Evolutionary conservation across 2,329 filamentous ascomycete species (phyloP).

Genomic region (Didymella sp.): DNA sequence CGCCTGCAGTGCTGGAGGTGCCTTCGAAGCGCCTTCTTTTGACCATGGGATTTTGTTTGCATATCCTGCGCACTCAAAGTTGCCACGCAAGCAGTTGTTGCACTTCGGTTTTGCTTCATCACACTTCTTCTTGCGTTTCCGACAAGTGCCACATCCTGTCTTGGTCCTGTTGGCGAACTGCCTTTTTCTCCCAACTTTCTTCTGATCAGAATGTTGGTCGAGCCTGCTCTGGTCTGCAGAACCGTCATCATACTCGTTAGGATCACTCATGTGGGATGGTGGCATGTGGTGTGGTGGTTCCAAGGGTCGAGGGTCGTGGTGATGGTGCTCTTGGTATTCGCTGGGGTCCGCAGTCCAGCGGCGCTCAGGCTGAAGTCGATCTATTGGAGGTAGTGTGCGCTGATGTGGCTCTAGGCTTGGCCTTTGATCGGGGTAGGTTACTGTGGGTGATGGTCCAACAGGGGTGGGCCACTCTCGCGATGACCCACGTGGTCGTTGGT

Average conservation of each 20-base stretch:
- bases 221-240: constrained; percentile 52
- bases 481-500: constrained; percentile 8
- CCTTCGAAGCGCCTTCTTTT: constrained; percentile 70
- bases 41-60: constrained; percentile 79
- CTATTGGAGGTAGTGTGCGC: constrained; percentile 38
- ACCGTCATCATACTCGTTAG: constrained; percentile 27
- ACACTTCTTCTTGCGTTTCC: constrained; percentile 95
- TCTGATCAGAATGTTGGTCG: constrained; percentile 57
- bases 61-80: constrained; percentile 92
- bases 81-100: constrained; percentile 89
- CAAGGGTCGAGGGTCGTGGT: constrained; percentile 28
- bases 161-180: constrained; percentile 96
- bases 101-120: constrained; percentile 93
- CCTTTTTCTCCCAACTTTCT: constrained; percentile 45
- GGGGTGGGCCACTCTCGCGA: constrained; percentile 13
- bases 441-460: constrained; percentile 9
- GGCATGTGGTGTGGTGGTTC: constrained; percentile 26
- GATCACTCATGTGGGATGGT: constrained; percentile 20
- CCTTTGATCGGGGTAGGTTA: constrained; percentile 9
- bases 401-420: constrained; percentile 14
- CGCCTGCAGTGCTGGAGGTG: constrained; percentile 75
- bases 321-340: constrained; percentile 37
- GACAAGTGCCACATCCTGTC: constrained; percentile 91
- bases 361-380: constrained; percentile 35
- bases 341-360: constrained; percentile 42